phyloP scores from a whole-genome alignment of 441 rosid species.

The Populus hybrid region DNA sequence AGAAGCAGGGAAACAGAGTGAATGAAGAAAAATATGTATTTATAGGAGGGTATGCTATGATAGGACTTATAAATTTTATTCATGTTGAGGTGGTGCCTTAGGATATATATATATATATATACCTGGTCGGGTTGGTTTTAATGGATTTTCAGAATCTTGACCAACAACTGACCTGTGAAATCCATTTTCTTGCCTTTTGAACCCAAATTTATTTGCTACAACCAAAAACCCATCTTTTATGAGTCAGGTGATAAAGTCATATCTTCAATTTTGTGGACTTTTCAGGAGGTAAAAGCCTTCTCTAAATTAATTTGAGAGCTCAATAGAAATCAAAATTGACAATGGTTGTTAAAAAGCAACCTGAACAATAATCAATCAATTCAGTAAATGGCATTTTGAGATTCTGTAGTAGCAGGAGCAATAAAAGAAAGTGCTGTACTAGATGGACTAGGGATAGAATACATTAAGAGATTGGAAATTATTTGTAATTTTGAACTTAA shows the following conservation, averaged over 20 bases:
- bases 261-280: not conserved
- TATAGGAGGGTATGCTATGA: not conserved
- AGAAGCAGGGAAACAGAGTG: not conserved
- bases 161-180: no score
- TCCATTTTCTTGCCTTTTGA: no score
- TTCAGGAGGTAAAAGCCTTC: not conserved
- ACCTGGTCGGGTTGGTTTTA: no score
- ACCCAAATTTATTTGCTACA: no score
- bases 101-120: no score
- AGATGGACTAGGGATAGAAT: not conserved
- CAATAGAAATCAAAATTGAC: not conserved
- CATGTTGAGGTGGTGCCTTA: not conserved
- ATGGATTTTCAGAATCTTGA: no score
- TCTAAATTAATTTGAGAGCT: constrained; percentile 1
- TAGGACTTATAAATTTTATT: not conserved
- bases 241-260: no score
- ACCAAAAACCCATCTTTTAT: no score
- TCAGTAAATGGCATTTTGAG: not conserved
- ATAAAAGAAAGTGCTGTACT: not conserved
- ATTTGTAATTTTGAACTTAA: not conserved
- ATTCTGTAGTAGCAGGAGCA: not conserved
- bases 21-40: not conserved
- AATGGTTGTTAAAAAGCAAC: not conserved
- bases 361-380: not conserved
- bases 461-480: not conserved